Percentiles rank a stretch among this genome's conserved stretches.
Evolutionary conservation across 2,329 filamentous ascomycete genomes (phyloP).

Genomic region (Phaeosphaeria sp.): DNA sequence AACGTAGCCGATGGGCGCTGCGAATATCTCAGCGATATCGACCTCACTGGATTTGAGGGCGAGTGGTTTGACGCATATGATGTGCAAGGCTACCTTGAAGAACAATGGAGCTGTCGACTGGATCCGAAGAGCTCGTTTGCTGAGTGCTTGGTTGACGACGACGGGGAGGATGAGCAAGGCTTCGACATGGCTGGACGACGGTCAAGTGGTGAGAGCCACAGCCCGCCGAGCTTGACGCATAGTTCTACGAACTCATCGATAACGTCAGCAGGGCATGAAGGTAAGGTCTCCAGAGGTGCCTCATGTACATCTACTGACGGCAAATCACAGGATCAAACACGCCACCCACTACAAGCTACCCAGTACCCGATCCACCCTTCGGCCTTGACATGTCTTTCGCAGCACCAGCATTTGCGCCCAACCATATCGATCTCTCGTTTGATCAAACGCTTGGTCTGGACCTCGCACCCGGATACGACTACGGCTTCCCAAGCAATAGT

Average conservation of each 20-base stretch:
- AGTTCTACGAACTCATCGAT: neutral
- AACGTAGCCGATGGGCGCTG: conserved; percentile 23
- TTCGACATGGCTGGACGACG: conserved; percentile 11
- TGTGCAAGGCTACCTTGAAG: conserved; percentile 73
- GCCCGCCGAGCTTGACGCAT: conserved; percentile 10
- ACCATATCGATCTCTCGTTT: conserved; percentile 29
- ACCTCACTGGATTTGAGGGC: conserved; percentile 69
- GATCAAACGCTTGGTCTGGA: conserved; percentile 44
- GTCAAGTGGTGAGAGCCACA: neutral
- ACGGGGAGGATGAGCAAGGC: conserved; percentile 17
- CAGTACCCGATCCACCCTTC: conserved; percentile 18
- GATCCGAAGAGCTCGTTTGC: conserved; percentile 67
- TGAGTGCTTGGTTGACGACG: conserved; percentile 51
- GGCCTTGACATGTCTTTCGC: conserved; percentile 29
- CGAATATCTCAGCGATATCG: conserved; percentile 49
- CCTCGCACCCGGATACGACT: conserved; percentile 36
- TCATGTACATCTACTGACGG: neutral
- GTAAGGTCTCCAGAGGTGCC: neutral
- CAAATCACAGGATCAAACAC: neutral
- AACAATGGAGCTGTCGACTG: conserved; percentile 66
- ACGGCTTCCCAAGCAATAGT: conserved; percentile 18
- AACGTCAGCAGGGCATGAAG: neutral
- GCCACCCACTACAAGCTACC: conserved; percentile 5
- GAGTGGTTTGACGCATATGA: conserved; percentile 81
- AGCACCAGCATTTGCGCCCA: conserved; percentile 14